Evolutionary conservation across 176 grass and related monocot species (phyloP).

Genomic region (Aegilops tauschii): DNA sequence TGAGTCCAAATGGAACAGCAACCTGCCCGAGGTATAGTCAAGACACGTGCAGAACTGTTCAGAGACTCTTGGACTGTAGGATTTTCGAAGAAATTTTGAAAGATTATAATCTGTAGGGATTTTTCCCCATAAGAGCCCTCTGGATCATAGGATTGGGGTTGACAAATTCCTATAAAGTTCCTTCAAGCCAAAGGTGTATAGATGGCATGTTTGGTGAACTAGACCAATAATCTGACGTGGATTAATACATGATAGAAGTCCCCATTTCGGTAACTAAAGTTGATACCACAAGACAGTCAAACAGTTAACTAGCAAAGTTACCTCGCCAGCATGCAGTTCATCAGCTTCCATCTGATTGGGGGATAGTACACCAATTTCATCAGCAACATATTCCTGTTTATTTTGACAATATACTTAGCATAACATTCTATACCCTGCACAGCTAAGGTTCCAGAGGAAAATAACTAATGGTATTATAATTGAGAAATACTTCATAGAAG

Average conservation of each 20-base stretch:
- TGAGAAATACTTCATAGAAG: slow-evolving; percentile 22
- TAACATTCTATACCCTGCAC: slow-evolving; percentile 2
- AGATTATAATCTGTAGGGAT: not conserved
- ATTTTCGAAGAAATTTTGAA: not conserved
- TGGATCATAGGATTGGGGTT: not conserved
- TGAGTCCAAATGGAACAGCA: not conserved
- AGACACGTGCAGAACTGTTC: not conserved
- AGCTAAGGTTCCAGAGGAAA: slow-evolving; percentile 9
- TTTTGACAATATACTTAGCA: slow-evolving; percentile 42
- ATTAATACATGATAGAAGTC: not conserved
- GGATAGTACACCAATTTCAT: slow-evolving; percentile 95
- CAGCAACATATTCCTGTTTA: slow-evolving; percentile 80
- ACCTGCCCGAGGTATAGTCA: not conserved
- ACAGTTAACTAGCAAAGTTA: slow-evolving; percentile 37
- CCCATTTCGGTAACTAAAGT: slow-evolving; percentile 10
- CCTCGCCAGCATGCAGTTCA: slow-evolving; percentile 87
- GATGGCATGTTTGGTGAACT: not conserved
- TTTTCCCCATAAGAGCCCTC: not conserved
- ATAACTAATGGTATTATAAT: slow-evolving; percentile 18
- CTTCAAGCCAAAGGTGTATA: not conserved
- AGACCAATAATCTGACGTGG: not conserved
- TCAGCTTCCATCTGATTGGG: slow-evolving; percentile 88
- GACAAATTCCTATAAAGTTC: not conserved
- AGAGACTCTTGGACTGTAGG: not conserved
- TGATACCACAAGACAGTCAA: not conserved